phyloP scores from a whole-genome alignment of 371 early-diverging fungal genomes.

The Mortierella sp. region DNA sequence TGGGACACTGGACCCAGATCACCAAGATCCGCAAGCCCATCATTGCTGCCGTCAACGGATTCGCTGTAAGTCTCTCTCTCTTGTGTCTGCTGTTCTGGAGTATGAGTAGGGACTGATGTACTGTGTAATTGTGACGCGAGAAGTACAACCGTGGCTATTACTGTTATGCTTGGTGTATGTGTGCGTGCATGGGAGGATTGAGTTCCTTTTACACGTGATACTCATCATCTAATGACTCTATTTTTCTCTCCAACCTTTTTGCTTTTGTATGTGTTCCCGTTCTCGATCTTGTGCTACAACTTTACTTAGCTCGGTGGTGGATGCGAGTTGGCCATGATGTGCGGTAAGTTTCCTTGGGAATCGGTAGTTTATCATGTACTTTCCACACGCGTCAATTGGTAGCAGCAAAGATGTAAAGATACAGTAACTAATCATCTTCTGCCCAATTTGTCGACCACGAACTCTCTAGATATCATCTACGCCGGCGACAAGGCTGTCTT shows the following conservation, averaged over 20 bases:
- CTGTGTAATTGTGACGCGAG: no score
- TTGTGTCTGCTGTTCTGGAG: neutral
- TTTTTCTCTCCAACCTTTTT: neutral
- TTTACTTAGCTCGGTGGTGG: constrained; percentile 91
- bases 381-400: neutral
- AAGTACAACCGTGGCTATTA: no score
- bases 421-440: constrained; percentile 40
- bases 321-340: constrained; percentile 99
- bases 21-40: constrained; percentile 94
- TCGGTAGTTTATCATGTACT: neutral
- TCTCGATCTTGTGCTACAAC: neutral
- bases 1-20: constrained; percentile 96
- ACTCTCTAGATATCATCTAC: constrained; percentile 88
- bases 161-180: neutral
- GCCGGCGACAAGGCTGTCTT: constrained; percentile 98
- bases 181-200: neutral
- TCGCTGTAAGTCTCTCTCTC: constrained; percentile 78
- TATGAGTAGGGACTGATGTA: neutral
- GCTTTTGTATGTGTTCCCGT: neutral
- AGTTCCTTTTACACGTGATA: constrained; percentile 7
- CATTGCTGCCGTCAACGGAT: constrained; percentile 98
- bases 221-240: constrained; percentile 2
- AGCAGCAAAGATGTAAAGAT: neutral
- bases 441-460: neutral
- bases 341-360: constrained; percentile 64